phyloP scores from a whole-genome alignment of 2,329 filamentous ascomycete genomes.

The Colletotrichum aenigma region DNA sequence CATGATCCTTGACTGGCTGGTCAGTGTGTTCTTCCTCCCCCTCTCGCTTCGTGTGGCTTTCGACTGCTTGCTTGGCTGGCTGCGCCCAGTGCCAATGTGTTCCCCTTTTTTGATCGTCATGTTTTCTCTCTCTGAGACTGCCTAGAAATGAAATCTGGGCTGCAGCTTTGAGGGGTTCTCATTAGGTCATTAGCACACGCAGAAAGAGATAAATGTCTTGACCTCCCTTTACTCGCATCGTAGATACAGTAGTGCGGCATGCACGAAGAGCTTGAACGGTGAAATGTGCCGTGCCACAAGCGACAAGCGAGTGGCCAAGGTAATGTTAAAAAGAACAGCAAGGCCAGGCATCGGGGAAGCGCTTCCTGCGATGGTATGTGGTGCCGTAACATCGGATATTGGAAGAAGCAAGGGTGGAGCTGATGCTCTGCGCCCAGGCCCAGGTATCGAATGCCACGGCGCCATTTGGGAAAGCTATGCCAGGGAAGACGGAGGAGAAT shows the following conservation, averaged over 20 bases:
- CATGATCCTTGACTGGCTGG: neutral
- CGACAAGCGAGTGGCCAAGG: neutral
- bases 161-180: neutral
- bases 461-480: neutral
- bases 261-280: conserved; percentile 3
- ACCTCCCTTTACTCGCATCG: neutral
- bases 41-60: neutral
- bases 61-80: neutral
- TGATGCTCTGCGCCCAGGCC: neutral
- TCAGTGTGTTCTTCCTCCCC: neutral
- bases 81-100: neutral
- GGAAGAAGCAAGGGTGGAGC: conserved; percentile 11
- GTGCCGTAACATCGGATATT: conserved; percentile 17
- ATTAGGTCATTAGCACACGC: neutral
- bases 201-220: neutral
- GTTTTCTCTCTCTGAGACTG: neutral
- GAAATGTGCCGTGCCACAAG: neutral
- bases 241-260: neutral
- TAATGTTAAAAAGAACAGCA: neutral
- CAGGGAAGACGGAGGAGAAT: neutral
- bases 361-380: conserved; percentile 12
- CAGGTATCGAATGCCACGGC: neutral
- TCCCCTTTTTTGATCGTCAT: neutral
- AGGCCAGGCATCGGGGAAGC: neutral
- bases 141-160: neutral